A percentile compares a stretch with the other conserved stretches of the same genome.
Evolutionary conservation across 2,329 filamentous ascomycete species (phyloP).

Genomic region (Paraphoma sp.): DNA sequence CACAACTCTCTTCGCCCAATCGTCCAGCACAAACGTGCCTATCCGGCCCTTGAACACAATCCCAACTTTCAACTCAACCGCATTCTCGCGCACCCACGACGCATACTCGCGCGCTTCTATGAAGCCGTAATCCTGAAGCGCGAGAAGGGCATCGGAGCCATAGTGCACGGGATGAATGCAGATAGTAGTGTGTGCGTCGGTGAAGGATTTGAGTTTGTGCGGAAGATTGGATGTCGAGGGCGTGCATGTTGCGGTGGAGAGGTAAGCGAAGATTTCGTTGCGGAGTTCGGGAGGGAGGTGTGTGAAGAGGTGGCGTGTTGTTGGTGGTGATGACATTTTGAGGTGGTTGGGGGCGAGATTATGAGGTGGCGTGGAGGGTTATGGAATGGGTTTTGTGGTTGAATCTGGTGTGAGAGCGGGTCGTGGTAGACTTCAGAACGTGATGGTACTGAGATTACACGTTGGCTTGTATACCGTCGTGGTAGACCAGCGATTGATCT

Average conservation of each 20-base stretch:
- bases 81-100: slow-evolving; percentile 27
- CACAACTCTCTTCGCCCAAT: slow-evolving; percentile 37
- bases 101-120: slow-evolving; percentile 37
- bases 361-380: not conserved
- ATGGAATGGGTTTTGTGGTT: not conserved
- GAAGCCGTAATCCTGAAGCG: slow-evolving; percentile 21
- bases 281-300: slow-evolving; percentile 39
- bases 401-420: too few relatives aligned
- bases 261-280: slow-evolving; percentile 36
- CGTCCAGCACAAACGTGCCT: slow-evolving; percentile 30
- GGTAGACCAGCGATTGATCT: too few relatives aligned
- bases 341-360: not conserved
- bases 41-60: slow-evolving; percentile 35
- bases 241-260: slow-evolving; percentile 9
- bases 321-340: slow-evolving; percentile 4
- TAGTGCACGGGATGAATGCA: slow-evolving; percentile 30
- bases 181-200: slow-evolving; percentile 33
- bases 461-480: too few relatives aligned
- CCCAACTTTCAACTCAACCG: slow-evolving; percentile 23
- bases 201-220: slow-evolving; percentile 28
- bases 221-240: slow-evolving; percentile 22
- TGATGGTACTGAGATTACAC: too few relatives aligned
- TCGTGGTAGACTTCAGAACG: too few relatives aligned
- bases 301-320: slow-evolving; percentile 24
- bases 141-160: slow-evolving; percentile 28